phyloP scores from a whole-genome alignment of 1,284 basidiomycete genomes.

The Fistulina hepatica region DNA sequence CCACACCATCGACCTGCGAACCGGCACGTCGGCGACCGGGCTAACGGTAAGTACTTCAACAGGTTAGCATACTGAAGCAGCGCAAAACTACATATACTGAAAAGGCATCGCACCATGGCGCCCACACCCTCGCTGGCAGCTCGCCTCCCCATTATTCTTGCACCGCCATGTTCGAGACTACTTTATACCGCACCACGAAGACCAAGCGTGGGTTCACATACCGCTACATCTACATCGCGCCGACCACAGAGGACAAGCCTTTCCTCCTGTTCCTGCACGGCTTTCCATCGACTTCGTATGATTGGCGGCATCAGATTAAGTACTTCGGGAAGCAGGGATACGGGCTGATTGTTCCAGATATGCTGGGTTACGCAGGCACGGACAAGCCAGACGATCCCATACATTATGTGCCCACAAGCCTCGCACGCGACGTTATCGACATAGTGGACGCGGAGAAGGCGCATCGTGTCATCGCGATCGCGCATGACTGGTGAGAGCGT shows the following conservation, averaged over 20 bases:
- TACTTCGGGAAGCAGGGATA: conserved; percentile 19
- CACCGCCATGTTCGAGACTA: too few species aligned
- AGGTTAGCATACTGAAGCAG: too few species aligned
- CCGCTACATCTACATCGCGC: conserved; percentile 11
- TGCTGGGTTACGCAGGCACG: conserved; percentile 23
- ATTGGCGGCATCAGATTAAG: conserved; percentile 21
- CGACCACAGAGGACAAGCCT: conserved; percentile 9
- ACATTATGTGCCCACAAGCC: conserved; percentile 11
- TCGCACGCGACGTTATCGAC: conserved; percentile 17
- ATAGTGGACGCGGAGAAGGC: conserved; percentile 18
- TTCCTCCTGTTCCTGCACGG: conserved; percentile 22
- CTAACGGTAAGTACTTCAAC: too few species aligned
- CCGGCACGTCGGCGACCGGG: too few species aligned
- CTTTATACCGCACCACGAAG: too few species aligned
- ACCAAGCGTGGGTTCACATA: conserved; percentile 14
- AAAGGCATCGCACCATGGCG: too few species aligned
- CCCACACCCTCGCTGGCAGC: too few species aligned
- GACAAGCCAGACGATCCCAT: conserved; percentile 18
- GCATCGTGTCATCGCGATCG: conserved; percentile 14
- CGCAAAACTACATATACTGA: too few species aligned
- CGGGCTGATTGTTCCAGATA: conserved; percentile 19
- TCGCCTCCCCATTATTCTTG: too few species aligned
- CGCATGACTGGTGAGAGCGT: conserved; percentile 17
- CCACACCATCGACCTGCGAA: too few species aligned
- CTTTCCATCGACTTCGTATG: conserved; percentile 18